Conservation (phyloP, 139 green algal species). For the Micractinium conductrix region DNA sequence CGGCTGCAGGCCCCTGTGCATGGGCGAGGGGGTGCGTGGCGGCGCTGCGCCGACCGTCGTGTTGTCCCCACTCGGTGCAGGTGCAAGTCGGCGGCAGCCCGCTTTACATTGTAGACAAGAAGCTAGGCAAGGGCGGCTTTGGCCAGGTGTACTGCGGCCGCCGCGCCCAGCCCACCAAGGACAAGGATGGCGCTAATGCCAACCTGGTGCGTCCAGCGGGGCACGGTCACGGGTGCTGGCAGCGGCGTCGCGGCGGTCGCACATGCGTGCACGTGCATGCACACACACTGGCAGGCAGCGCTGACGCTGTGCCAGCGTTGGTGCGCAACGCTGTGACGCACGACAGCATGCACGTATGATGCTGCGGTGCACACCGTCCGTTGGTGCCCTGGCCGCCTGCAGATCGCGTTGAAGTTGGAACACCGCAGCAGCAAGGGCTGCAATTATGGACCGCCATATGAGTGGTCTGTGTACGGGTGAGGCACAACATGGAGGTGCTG, state of each 20-base stretch:
- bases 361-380: neutral
- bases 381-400: neutral
- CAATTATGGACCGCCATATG: conserved; percentile 98
- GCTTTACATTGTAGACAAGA: conserved; percentile 89
- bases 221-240: neutral
- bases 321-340: neutral
- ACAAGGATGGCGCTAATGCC: conserved; percentile 77
- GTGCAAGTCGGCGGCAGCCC: conserved; percentile 86
- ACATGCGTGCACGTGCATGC: neutral
- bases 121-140: conserved; percentile 96
- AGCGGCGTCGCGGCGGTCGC: neutral
- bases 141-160: conserved; percentile 92
- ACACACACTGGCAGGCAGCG: neutral
- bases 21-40: too few species aligned
- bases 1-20: too few species aligned
- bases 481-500: neutral
- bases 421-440: conserved; percentile 97
- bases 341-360: neutral
- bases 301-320: too few species aligned
- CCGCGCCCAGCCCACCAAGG: conserved; percentile 63
- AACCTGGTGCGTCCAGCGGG: conserved; percentile 67
- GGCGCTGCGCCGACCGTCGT: too few species aligned
- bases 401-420: conserved; percentile 98
- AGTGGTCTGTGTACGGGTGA: conserved; percentile 98
- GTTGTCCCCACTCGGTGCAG: conserved; percentile 48